phyloP scores from a whole-genome alignment of 805 yeast genomes.

The Saccharomycopsis javanensis region DNA sequence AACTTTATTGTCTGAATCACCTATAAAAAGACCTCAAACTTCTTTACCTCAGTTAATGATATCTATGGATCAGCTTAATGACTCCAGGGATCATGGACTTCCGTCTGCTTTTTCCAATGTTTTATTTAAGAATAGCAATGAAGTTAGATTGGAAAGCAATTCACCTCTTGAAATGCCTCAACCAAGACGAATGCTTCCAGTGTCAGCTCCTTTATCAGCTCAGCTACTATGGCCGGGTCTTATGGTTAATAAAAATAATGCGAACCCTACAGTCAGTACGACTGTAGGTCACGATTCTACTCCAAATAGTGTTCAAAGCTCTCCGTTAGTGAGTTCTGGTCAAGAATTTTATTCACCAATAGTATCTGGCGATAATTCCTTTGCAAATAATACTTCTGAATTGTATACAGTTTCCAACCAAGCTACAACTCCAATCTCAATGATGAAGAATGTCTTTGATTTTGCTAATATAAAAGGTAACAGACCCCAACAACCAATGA shows the following conservation, averaged over 20 bases:
- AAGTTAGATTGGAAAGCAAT: background rate
- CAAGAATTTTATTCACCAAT: background rate
- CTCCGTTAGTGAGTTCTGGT: background rate
- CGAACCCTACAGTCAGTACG: background rate
- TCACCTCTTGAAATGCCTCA: constrained; percentile 15
- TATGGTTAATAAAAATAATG: background rate
- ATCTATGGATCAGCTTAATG: constrained; percentile 10
- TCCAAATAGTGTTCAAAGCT: background rate
- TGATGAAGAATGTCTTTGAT: background rate
- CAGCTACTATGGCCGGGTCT: background rate
- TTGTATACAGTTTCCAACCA: background rate
- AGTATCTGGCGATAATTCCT: background rate
- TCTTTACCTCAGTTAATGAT: constrained; percentile 19
- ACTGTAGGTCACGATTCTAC: background rate
- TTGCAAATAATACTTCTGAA: background rate
- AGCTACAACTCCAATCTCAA: background rate
- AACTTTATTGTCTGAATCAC: background rate
- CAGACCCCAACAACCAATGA: background rate
- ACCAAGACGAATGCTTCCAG: constrained; percentile 8
- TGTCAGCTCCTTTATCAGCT: background rate
- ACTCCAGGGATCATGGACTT: background rate
- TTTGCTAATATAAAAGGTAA: background rate
- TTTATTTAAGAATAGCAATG: background rate
- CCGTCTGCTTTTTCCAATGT: constrained; percentile 8
- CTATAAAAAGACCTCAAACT: constrained; percentile 18